Conservation (phyloP, 1,139 yeast species). For the Meyerozyma athensensis region DNA sequence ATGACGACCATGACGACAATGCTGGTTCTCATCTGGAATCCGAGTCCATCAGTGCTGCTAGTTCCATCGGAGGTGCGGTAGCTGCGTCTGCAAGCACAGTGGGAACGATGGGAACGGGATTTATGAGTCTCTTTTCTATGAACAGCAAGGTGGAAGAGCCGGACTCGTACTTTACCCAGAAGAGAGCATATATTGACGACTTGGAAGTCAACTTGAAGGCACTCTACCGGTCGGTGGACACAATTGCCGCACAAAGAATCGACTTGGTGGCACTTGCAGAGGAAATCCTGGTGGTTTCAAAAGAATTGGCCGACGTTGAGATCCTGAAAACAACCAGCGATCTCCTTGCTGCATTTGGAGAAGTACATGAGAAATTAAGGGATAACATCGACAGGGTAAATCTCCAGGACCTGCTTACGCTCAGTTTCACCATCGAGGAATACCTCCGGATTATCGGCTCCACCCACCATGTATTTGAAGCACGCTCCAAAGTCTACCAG, state of each 20-base stretch:
- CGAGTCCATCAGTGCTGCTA: neutral
- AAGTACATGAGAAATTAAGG: conserved; percentile 64
- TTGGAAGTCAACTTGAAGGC: conserved; percentile 71
- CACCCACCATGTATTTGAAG: conserved; percentile 67
- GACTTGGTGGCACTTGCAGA: conserved; percentile 53
- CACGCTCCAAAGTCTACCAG: conserved; percentile 66
- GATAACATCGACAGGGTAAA: conserved; percentile 77
- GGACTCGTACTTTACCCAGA: conserved; percentile 71
- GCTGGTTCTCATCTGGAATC: conserved; percentile 17
- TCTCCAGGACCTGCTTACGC: conserved; percentile 78
- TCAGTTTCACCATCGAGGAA: conserved; percentile 87
- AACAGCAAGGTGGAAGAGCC: conserved; percentile 67
- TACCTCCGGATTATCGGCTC: conserved; percentile 77
- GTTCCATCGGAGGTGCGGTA: conserved; percentile 22
- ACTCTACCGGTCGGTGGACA: conserved; percentile 66
- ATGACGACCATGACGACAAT: conserved; percentile 23
- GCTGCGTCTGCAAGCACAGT: conserved; percentile 21
- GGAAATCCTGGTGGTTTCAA: conserved; percentile 54
- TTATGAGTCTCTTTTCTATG: conserved; percentile 59
- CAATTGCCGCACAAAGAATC: conserved; percentile 68
- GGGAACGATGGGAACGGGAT: conserved; percentile 39
- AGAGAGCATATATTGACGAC: conserved; percentile 63
- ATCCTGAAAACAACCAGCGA: conserved; percentile 64
- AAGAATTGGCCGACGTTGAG: conserved; percentile 70
- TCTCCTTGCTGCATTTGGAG: conserved; percentile 55